Base-by-base conservation (phyloP, 1,139 yeast species). In the Candida mesenterica region DNA sequence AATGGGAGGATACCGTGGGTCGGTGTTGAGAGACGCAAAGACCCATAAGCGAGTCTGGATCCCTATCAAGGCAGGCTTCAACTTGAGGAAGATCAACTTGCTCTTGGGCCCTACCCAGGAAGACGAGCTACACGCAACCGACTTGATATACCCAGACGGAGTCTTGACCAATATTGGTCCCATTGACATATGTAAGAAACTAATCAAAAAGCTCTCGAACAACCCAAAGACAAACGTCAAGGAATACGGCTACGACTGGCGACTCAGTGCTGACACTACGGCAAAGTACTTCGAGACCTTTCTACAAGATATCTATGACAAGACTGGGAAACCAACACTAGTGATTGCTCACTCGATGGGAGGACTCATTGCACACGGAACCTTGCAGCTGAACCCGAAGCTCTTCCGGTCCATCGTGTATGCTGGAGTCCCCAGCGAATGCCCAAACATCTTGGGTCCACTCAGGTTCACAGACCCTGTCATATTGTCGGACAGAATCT, bases 341-440 rank as follows among this genome's bases (percentile, higher is more conserved):
- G 79, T 89, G 0, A 77, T 89, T 38, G 94, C 94, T 0, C 97
- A 89, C 57, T 87, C 96, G 0, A 88, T 89, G 96, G 97, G 97
- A 34, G 97, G 97, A 0, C 54, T 89, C 15, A 72, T 89, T 15
- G 79, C 95, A 0, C 96, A 87, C 50, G 83, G 83, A 38, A 85
- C 86, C 0, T 65, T 89, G 68, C 85, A 82, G 39, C 63, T 65
- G 31, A 73, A 79, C 38, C 90, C 96, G 0, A 64, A 72, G 8
- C 58, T 87, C 29, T 75, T 89, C 50, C 65, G 92, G 41, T 90
- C 92, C 0, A 50, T 89, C 1, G 57, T 89, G 2, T 89, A 87
- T 50, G 94, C 79, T 2, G 97, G 97, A 1, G 76, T 79, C 0
- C 97, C 97, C 2, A 69, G 81, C 24, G 88, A 86, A 50, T 88